Percentiles rank a stretch among this genome's conserved stretches.
phyloP scores from a whole-genome alignment of 2,329 filamentous ascomycete species.

The Dothiorella sarmentorum region DNA sequence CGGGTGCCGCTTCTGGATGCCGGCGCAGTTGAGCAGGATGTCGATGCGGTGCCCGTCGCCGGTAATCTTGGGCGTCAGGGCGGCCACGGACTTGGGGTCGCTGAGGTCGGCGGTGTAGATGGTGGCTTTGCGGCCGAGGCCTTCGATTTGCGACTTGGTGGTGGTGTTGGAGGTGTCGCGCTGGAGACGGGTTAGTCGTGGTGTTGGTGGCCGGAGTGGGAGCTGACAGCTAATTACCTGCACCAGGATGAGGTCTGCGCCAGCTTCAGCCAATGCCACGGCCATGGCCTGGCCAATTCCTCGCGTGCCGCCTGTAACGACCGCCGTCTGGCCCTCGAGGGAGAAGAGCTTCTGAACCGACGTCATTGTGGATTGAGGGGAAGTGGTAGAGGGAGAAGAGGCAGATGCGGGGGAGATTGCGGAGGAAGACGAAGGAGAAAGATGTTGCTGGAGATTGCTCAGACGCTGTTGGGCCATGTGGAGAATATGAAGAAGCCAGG shows the following conservation, averaged over 20 bases:
- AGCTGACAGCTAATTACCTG: too few species aligned
- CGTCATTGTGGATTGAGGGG: constrained; percentile 31
- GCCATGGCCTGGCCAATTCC: constrained; percentile 52
- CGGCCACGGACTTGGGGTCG: constrained; percentile 56
- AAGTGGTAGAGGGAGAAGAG: too few species aligned
- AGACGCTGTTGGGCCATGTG: constrained; percentile 10
- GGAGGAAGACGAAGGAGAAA: background rate
- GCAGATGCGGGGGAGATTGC: constrained; percentile 28
- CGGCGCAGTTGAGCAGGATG: constrained; percentile 82
- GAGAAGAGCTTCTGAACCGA: constrained; percentile 46
- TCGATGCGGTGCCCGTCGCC: constrained; percentile 62
- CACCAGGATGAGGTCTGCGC: constrained; percentile 49
- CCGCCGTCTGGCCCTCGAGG: constrained; percentile 47
- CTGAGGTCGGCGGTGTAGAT: constrained; percentile 71
- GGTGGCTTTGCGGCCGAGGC: constrained; percentile 61
- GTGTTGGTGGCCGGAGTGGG: too few species aligned
- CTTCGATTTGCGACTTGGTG: constrained; percentile 61
- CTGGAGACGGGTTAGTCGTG: constrained; percentile 34
- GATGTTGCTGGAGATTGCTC: background rate
- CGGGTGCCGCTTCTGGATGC: constrained; percentile 77
- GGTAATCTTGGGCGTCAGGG: constrained; percentile 60
- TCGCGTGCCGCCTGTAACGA: constrained; percentile 50
- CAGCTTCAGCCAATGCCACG: constrained; percentile 49
- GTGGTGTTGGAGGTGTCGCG: constrained; percentile 52
- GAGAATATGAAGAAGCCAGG: constrained; percentile 1